Percentiles rank a stretch among this genome's conserved stretches.
Evolutionary conservation across 345 rosid genomes (phyloP).

Genomic region (Laguncularia racemosa): DNA sequence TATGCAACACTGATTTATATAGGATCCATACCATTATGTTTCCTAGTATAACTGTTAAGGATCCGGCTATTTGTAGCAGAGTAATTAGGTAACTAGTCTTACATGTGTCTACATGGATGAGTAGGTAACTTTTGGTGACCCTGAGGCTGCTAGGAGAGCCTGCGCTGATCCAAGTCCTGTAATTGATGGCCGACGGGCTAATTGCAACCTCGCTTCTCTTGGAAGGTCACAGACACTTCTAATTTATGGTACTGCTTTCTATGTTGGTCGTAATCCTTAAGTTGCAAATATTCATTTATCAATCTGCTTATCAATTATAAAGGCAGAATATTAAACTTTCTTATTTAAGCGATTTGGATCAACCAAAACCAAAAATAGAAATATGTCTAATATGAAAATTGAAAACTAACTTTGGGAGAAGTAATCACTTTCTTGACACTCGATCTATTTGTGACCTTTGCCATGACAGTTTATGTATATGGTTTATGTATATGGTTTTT

Average conservation of each 20-base stretch:
- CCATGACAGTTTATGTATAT: neutral
- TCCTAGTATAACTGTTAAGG: no score
- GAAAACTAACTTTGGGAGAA: neutral
- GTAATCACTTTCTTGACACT: neutral
- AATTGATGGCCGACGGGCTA: slow-evolving; percentile 93
- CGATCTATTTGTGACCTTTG: neutral
- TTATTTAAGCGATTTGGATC: no score
- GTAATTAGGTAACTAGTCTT: no score
- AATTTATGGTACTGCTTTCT: slow-evolving; percentile 41
- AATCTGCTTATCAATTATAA: neutral
- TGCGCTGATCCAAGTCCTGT: slow-evolving; percentile 79
- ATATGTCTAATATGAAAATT: no score
- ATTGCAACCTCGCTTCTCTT: slow-evolving; percentile 93
- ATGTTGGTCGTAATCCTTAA: slow-evolving; percentile 27
- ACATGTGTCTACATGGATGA: slow-evolving; percentile 49
- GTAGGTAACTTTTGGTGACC: slow-evolving; percentile 95
- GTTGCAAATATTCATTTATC: neutral
- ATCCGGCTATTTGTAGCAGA: no score
- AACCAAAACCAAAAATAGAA: no score
- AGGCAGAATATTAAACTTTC: no score
- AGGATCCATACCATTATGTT: no score
- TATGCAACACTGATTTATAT: no score
- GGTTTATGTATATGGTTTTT: neutral
- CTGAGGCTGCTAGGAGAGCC: slow-evolving; percentile 93
- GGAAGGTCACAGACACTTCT: slow-evolving; percentile 68